These are phyloP conservation scores for Cladosporium velox DNA, from an alignment of 2,329 filamentous ascomycete species.

Conservation along the genomic window DNA sequence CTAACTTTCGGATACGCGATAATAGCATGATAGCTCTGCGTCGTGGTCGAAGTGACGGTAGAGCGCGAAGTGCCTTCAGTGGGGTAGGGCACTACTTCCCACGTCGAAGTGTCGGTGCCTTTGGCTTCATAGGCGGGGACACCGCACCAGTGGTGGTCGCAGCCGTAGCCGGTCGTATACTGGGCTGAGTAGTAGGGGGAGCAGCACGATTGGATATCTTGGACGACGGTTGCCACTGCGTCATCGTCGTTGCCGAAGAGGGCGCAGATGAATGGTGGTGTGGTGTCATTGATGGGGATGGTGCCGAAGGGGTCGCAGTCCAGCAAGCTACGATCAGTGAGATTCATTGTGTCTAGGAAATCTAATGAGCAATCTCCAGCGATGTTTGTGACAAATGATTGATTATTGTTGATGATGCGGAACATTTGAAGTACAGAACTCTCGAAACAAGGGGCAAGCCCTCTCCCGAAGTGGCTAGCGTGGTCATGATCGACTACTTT, in stretches of 20 bases:
- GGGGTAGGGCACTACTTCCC: slow-evolving; percentile 4
- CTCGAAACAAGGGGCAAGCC: background rate
- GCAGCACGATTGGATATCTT: slow-evolving; percentile 6
- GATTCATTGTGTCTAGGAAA: background rate
- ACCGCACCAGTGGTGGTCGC: slow-evolving; percentile 12
- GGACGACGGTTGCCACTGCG: background rate
- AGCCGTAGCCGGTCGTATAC: background rate
- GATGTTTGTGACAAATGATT: background rate
- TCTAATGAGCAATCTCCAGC: background rate
- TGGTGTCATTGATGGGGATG: slow-evolving; percentile 10
- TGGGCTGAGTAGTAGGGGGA: slow-evolving; percentile 9
- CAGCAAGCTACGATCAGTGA: background rate
- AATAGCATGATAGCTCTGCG: background rate
- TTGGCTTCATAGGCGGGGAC: slow-evolving; percentile 6
- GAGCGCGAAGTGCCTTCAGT: slow-evolving; percentile 5
- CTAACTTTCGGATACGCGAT: slow-evolving; percentile 9
- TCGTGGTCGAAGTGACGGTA: background rate
- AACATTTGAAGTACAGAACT: background rate
- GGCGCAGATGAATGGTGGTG: slow-evolving; percentile 7
- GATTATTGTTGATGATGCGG: background rate
- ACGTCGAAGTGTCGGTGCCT: slow-evolving; percentile 3
- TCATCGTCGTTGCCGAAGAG: slow-evolving; percentile 5
- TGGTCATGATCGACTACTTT: background rate
- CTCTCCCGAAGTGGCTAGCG: slow-evolving; percentile 8
- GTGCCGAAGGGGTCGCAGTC: slow-evolving; percentile 2